Base-by-base conservation (phyloP, 2,329 filamentous ascomycete genomes). In the Exophiala spinifera region DNA sequence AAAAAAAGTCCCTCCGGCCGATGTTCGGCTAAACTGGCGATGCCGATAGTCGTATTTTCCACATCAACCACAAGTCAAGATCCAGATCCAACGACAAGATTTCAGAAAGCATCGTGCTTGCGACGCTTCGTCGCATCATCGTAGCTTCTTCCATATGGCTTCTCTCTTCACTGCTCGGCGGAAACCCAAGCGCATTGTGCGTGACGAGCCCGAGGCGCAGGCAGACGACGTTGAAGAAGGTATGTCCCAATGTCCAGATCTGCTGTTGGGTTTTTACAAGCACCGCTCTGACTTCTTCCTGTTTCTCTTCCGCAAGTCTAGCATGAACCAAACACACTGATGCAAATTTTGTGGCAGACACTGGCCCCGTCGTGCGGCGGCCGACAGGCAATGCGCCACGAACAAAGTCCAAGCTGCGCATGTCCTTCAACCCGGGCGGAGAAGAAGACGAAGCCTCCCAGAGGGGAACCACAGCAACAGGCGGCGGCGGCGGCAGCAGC, bases 351-450 rank as follows among this genome's bases (percentile, higher is more conserved):
- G 14, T 21, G 51, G 51, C 58, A 80, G 75, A 75, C 56, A 46
- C 58, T 53, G 71, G 70, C n/a, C 73, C 78, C 14, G 71, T 79
- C 42, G 75, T 84, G 15, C 80, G 80, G 63, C 74, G 79, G 61
- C 80, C 81, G n/a, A 46, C 63, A 31, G 68, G 65, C 1, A 60
- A 68, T n/a, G 83, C 82, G 63, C 64, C 70, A 51, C 81, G 85
- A 54, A 92, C 90, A 69, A 89, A 89, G 66, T 86, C 87, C 3
- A 84, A 84, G 14, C 79, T 89, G 2, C 83, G 87, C 5, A 77
- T 95, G 19, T 95, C 90, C 0, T 95, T 96, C 68, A 89, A 86
- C 0, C 80, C 82, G 0, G 76, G 76, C 23, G 77, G 79, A 45
- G 79, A 79, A 8, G 76, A 77, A 15, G 78, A 79, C 55, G 76